Conservation (phyloP, 2,329 filamentous ascomycete genomes). For the Fusarium tjaetaba region DNA sequence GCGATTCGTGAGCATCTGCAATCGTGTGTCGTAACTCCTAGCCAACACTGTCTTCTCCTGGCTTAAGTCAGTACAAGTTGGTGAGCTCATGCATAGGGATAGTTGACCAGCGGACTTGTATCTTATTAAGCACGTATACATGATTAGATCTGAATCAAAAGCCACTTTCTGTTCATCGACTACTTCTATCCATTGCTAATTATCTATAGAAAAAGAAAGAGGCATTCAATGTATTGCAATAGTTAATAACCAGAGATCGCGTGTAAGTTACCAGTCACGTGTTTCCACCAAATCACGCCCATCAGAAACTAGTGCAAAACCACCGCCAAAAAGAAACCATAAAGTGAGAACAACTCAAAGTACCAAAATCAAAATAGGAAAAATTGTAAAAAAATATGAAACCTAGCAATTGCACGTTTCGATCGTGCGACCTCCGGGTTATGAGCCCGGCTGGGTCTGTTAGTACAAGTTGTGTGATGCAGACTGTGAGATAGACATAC, state of each 20-base stretch:
- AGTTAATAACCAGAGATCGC: neutral
- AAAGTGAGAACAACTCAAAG: neutral
- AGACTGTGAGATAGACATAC: neutral
- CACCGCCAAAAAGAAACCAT: neutral
- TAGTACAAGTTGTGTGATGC: neutral
- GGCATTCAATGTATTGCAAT: neutral
- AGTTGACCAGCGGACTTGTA: neutral
- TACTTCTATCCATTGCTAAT: no score
- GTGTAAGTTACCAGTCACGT: neutral
- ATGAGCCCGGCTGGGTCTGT: neutral
- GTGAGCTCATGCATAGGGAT: neutral
- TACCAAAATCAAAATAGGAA: neutral
- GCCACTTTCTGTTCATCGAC: rapidly evolving
- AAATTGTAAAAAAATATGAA: neutral
- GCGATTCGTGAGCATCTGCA: neutral
- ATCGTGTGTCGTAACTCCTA: no score
- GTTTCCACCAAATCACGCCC: neutral
- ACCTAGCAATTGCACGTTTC: neutral
- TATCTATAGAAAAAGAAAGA: neutral
- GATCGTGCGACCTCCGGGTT: neutral
- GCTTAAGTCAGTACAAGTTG: neutral
- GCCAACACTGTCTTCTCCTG: neutral
- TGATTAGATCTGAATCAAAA: neutral
- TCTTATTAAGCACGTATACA: neutral
- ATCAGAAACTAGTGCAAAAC: neutral